Base-by-base conservation (phyloP, 108 stramenopile species). In the Craspedostauros australis region DNA sequence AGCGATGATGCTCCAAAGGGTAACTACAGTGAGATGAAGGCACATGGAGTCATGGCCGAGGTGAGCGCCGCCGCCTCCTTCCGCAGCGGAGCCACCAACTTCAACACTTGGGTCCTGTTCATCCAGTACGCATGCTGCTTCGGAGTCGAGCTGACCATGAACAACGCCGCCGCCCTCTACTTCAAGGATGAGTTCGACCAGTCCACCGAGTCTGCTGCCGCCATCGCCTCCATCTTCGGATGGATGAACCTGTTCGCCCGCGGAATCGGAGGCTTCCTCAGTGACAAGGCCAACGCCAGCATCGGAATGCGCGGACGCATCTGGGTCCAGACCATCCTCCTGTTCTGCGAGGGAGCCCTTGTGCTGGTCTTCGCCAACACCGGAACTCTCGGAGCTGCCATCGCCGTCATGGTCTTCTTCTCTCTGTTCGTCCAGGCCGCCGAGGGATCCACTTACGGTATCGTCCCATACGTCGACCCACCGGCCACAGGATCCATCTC, bases 91-190 rank as follows among this genome's bases (percentile, higher is more conserved):
- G 76, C 80, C 18, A 4, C 76, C 44, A 88, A 94, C 65, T 25
- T 80, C 36, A 94, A 91, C 68, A 85, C 89, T 2, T 93, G 88
- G 91, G 26, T 95, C 31, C 63, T 95, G 38, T 77, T 77, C 68
- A 34, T 87, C 38, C 88, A 92, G 59, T 95, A 95, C 63, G 91
- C 85, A 5, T 75, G 73, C 57, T 91, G 86, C 83, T 91, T 95
- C 53, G 94, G 94, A 30, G 87, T 93, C 15, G 94, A 95, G 64
- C 68, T 95, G 43, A 89, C 87, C 47, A 80, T 88, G 78, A 82
- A 82, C 83, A 88, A 94, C 54, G 85, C 76, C 26, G 82, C 84
- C 21, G 87, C 88, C 21, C 40, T 64, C 0, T 94, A 89, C 71
- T 94, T 89, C 60, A 59, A 56, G 45, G 76, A 88, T 39, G 57